These are phyloP conservation scores for Phylloporus sp. DNA, from an alignment of 768 basidiomycete genomes.

Conservation along the genomic window DNA sequence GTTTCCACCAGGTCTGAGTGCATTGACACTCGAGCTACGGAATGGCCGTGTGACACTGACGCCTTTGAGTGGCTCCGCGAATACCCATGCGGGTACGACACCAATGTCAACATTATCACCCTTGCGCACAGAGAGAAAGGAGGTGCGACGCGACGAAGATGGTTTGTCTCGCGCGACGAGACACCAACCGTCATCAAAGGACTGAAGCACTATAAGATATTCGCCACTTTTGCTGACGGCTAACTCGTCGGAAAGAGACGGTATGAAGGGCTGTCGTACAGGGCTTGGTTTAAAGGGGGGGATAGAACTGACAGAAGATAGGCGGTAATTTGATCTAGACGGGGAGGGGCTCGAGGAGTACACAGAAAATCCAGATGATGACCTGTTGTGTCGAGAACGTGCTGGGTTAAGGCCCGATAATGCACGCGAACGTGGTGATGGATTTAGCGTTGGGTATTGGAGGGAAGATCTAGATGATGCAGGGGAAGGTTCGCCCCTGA, in stretches of 20 bases:
- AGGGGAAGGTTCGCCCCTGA: constrained; percentile 39
- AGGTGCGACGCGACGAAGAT: constrained; percentile 37
- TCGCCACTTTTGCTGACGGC: constrained; percentile 52
- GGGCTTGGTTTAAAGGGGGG: constrained; percentile 42
- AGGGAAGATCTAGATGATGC: constrained; percentile 36
- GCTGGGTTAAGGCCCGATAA: constrained; percentile 21
- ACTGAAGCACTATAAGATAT: constrained; percentile 55
- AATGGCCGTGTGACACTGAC: constrained; percentile 60
- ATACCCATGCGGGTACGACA: constrained; percentile 74
- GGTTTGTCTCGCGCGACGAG: constrained; percentile 54
- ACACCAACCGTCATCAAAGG: constrained; percentile 81
- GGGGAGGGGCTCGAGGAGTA: constrained; percentile 33
- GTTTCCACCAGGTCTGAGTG: constrained; percentile 47
- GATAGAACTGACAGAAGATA: constrained; percentile 10
- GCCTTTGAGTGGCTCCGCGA: constrained; percentile 60
- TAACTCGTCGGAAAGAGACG: constrained; percentile 74
- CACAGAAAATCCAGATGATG: constrained; percentile 32
- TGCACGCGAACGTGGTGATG: constrained; percentile 11
- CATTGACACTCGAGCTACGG: constrained; percentile 48
- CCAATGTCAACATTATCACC: constrained; percentile 58
- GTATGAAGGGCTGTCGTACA: constrained; percentile 62
- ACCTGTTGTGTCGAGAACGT: constrained; percentile 30
- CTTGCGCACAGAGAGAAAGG: constrained; percentile 17
- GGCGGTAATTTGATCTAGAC: constrained; percentile 8
- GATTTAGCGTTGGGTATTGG: constrained; percentile 1